phyloP scores from a whole-genome alignment of 1,284 basidiomycete genomes.

The Lentinus polychrous region DNA sequence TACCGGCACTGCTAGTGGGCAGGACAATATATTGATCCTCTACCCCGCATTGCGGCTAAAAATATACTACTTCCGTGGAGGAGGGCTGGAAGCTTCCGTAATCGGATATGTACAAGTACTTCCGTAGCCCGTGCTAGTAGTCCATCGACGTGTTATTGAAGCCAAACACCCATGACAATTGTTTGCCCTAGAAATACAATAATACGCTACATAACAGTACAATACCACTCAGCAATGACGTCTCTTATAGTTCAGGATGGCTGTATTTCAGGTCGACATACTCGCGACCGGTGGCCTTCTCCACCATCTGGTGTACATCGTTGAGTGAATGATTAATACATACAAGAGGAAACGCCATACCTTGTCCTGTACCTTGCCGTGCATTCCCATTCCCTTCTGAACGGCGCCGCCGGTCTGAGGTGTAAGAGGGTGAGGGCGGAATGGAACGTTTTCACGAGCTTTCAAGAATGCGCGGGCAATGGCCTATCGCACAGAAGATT shows the following conservation, averaged over 20 bases:
- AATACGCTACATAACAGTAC: background rate
- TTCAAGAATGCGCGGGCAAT: constrained; percentile 15
- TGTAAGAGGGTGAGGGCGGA: constrained; percentile 2
- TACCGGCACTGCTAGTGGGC: too few relatives aligned
- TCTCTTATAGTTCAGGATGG: background rate
- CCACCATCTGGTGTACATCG: background rate
- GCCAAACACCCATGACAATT: too few relatives aligned
- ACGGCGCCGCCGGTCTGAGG: constrained; percentile 1
- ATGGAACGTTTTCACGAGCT: constrained; percentile 13
- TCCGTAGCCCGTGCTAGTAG: too few relatives aligned
- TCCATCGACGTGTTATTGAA: too few relatives aligned
- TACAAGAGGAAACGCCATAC: background rate
- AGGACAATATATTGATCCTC: too few relatives aligned
- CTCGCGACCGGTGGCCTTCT: background rate
- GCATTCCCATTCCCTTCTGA: constrained; percentile 6
- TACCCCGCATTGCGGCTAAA: too few relatives aligned
- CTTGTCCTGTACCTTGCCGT: constrained; percentile 1
- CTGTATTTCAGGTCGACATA: background rate
- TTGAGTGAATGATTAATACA: background rate
- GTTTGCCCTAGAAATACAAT: too few relatives aligned
- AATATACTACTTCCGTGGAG: too few relatives aligned
- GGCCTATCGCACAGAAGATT: background rate
- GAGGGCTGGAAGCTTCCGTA: too few relatives aligned
- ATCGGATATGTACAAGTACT: too few relatives aligned
- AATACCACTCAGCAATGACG: background rate